These are phyloP conservation scores for Quercus wislizeni DNA, from an alignment of 306 rosid genomes.

Conservation along the genomic window DNA sequence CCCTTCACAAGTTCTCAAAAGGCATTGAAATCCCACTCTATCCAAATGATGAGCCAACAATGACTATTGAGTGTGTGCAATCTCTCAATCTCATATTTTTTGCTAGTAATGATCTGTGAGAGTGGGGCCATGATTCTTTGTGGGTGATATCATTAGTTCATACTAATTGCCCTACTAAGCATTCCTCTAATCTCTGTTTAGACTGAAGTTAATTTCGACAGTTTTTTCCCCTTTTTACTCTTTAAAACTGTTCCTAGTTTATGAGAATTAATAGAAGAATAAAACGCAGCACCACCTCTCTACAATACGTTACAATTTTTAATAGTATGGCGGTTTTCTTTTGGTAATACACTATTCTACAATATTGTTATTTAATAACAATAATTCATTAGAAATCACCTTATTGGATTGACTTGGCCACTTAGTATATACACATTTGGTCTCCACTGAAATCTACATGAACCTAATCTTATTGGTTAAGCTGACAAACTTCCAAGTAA, in stretches of 20 bases:
- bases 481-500: too few species aligned
- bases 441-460: too few species aligned
- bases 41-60: slow-evolving; percentile 1
- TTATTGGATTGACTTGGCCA: too few species aligned
- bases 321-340: not conserved
- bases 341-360: not conserved
- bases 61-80: not conserved
- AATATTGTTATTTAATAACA: too few species aligned
- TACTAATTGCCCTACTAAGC: too few species aligned
- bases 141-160: not conserved
- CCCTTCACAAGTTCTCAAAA: not conserved
- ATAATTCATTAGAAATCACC: too few species aligned
- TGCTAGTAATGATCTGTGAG: not conserved
- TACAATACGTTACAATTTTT: not conserved
- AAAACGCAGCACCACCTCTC: not conserved
- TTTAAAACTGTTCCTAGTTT: too few species aligned
- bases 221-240: too few species aligned
- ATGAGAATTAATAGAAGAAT: not conserved
- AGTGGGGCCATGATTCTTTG: not conserved
- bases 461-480: too few species aligned
- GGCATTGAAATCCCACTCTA: not conserved
- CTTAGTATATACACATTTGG: too few species aligned
- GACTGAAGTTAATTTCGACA: too few species aligned
- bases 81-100: not conserved
- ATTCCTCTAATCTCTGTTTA: too few species aligned